Evolutionary conservation across 768 basidiomycete species (phyloP), one percentile per base, ranked within the genome.

Genomic region (Tylopilus plumbeoviolaceoides): DNA sequence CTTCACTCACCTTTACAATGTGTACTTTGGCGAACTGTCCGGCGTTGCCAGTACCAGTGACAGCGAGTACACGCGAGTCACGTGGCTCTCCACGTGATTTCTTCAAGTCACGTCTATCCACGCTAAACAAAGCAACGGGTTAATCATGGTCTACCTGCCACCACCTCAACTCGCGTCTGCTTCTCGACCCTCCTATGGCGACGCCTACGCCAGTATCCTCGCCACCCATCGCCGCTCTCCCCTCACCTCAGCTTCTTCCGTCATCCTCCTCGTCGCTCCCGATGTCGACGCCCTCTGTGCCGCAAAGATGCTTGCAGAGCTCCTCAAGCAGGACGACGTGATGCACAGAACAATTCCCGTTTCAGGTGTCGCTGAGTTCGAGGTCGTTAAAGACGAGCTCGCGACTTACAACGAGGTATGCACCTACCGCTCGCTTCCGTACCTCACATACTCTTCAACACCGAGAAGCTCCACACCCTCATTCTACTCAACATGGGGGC

Each of bases 251-350:
- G 91, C 89, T 2, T 85, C 90, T 10, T 90, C 91, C 1, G 84
- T 94, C 55, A 81, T 90, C 59, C 79, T 95, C 45, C 83, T 95
- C 51, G 91, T 91, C 43, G 85, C 91, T 3, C 89, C 92, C 10
- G 90, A 95, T 65, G 89, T 94, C 47, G 95, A 99, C 72, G 91
- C 91, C 5, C 75, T 98, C 7, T 94, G 92, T 66, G 93, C 93
- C 10, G 85, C 91, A 5, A 81, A 85, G 42, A 95, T 98, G 83
- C 80, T 98, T 42, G 85, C 88, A 11, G 85, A 86, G 31, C 75
- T 99, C 17, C 84, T 99, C 72, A 88, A 84, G 61, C 91, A 95
- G 61, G 97, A 99, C 76, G 93, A 95, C 61, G 83, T 98, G 39
- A 86, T 88, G 68, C 89, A 98, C 70, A 81, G 91, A 44, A 82